Base-by-base conservation (phyloP, 257 asterid species). In the Datura wrightii region DNA sequence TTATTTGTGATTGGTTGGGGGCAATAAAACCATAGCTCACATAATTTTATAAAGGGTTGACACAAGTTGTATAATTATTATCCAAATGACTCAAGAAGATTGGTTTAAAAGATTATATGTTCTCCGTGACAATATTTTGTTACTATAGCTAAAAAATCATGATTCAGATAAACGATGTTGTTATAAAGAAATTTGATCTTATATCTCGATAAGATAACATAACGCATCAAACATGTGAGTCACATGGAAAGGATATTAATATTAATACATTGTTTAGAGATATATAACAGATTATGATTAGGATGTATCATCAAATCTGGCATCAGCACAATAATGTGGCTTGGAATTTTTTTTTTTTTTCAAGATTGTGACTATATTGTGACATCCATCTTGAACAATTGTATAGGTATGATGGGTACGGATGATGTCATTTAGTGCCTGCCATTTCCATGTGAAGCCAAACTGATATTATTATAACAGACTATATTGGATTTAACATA, bases 241-340 rank as follows among this genome's bases (percentile, higher is more conserved):
- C 80, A 72, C 80, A 1, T 72, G 80, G 41, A 1, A 76, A 11
- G 2, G 34, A 78, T 78, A 31, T 78, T 78, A 46, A 78, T 78
- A 14, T 37, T 31, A 78, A 15, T 52, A 52, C 63, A 41, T 76
- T 76, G n/a, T 48, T 7, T 50, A 31, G 37, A 71, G 2, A 31
- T 53, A 31, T 53, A 50, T 52, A 50, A 6, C 62, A 52, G 44
- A 78, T 24, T 31, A 8, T 78, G 63, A 52, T 78, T 78, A 78
- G 31, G 63, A 59, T 16, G 71, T 39, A 7, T 39, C 9, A 56
- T 80, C 70, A 59, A 24, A 34, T 31, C 63, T 78, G 63, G 63
- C 82, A 78, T 78, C 82, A 78, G 82, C 63, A 24, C 63, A 78
- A 78, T 78, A 52, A 4, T 78, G 48, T 76, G 9, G 72, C 14